phyloP scores from a whole-genome alignment of 164 flowering plant genomes.

The grape (Vitis vinifera) region ASM3070453v1 NC_081817.1:3483501-3484000 shows the following conservation, averaged over 20 bases:
- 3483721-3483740: constrained; percentile 54
- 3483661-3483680: constrained; percentile 24
- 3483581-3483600: constrained; percentile 1
- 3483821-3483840: background rate
- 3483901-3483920: background rate
- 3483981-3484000: background rate
- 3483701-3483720: constrained; percentile 47
- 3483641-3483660: constrained; percentile 39
- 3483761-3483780: constrained; percentile 44
- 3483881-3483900: background rate
- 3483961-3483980: background rate
- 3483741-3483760: constrained; percentile 84
- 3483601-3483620: constrained; percentile 14
- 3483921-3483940: background rate
- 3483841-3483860: background rate
- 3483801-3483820: background rate
- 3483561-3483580: constrained; percentile 32
- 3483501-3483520: constrained; percentile 26
- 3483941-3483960: background rate
- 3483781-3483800: background rate
- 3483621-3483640: constrained; percentile 34
- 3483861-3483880: background rate
- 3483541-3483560: constrained; percentile 12
- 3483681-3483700: constrained; percentile 45
- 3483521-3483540: constrained; percentile 35